Evolutionary conservation across 2,329 filamentous ascomycete genomes (phyloP), one percentile per base, ranked within the genome.

Genomic region (Nigrospora osmanthi): DNA sequence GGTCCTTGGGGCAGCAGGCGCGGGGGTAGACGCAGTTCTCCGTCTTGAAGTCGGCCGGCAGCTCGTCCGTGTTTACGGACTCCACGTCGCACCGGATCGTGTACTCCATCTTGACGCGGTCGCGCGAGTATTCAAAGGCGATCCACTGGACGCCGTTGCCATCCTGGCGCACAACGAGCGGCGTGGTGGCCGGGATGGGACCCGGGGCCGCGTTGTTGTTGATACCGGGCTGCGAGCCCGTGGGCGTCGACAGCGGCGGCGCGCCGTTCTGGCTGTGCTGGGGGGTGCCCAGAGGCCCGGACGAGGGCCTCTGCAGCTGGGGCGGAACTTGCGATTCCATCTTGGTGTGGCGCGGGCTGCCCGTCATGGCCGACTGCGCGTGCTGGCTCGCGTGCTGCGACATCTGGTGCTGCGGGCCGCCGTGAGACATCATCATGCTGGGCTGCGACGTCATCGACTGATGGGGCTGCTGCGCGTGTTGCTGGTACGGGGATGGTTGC

Each of bases 101-200:
- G 69, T 98, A 98, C 67, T 97, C 90, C 89, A 97, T 95, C 80
- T 98, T 98, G 54, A 97, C 90, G 38, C 91, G 79, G 61, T 98
- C 91, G 49, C 91, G 82, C 11, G 91, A 97, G 64, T 98, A 98
- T 65, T 98, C 93, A 51, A 97, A 98, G 0, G 89, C 89, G 58
- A 97, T 97, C 93, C 93, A 97, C 65, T 97, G 93, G 7, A 97
- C 91, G 10, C 93, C 93, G 54, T 95, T 97, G 59, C 88, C 86
- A 58, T 97, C 93, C 66, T 97, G 91, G 53, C 90, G 76, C 19
- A 97, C 91, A 10, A 97, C 90, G 10, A 96, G 73, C 0, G 93
- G 93, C 0, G 93, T 97, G 3, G 93, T 98, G 1, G 93, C 93
- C 12, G 93, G 93, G 56, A 98, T 98, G 0, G 93, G 93, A 3